Percentiles rank a stretch among this genome's conserved stretches.
Evolutionary conservation across 257 asterid species (phyloP).

Genomic region (Linderniella brevidens): DNA sequence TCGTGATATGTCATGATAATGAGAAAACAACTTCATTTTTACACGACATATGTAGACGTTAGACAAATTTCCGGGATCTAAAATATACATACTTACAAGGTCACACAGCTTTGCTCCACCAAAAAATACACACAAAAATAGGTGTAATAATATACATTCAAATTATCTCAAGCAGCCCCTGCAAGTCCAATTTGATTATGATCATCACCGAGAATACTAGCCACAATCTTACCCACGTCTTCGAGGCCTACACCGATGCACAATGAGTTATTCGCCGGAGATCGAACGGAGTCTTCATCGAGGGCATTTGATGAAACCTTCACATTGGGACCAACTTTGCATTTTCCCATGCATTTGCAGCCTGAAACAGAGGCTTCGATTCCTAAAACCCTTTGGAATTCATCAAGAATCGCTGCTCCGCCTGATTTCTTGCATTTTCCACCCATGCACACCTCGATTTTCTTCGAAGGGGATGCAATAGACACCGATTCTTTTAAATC

Average conservation of each 20-base stretch:
- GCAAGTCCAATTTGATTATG: conserved; percentile 18
- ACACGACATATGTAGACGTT: no score
- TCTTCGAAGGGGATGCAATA: conserved; percentile 14
- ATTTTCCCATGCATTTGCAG: conserved; percentile 91
- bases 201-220: conserved; percentile 24
- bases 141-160: no score
- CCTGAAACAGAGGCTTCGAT: conserved; percentile 48
- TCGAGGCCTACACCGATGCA: conserved; percentile 53
- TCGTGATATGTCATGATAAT: no score
- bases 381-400: conserved; percentile 38
- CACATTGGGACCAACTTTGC: conserved; percentile 71
- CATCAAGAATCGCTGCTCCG: conserved; percentile 32
- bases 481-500: not conserved
- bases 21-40: no score
- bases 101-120: no score
- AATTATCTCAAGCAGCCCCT: conserved; percentile 12
- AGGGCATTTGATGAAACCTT: conserved; percentile 20
- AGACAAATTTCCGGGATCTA: no score
- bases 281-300: conserved; percentile 3
- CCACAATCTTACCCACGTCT: conserved; percentile 53
- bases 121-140: not conserved
- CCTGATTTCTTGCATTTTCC: conserved; percentile 87
- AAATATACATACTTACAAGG: no score
- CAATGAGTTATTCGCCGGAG: conserved; percentile 15
- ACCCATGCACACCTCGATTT: conserved; percentile 82